A percentile compares a stretch with the other conserved stretches of the same genome.
phyloP scores from a whole-genome alignment of 78 protist species.

The Thecamonas trahens region DNA sequence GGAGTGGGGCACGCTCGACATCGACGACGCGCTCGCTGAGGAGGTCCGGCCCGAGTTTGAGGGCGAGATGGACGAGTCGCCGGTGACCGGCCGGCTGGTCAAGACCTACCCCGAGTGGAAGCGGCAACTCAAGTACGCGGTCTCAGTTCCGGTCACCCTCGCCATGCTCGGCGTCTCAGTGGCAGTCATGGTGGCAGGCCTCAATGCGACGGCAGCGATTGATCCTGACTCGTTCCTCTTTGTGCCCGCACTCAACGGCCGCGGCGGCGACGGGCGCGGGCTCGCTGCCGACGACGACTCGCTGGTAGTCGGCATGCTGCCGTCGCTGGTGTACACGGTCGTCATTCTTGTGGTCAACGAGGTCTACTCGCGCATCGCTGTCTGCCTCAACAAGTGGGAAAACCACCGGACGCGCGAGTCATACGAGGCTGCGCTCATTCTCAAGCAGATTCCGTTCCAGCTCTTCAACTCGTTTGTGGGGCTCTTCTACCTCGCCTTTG shows the following conservation, averaged over 20 bases:
- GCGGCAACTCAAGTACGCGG: neutral
- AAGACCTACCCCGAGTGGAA: neutral
- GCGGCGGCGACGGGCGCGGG: neutral
- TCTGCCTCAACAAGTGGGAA: slow-evolving; percentile 4
- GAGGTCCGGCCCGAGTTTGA: slow-evolving; percentile 1
- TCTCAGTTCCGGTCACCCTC: neutral
- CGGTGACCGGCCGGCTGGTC: slow-evolving; percentile 12
- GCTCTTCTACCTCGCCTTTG: slow-evolving; percentile 42
- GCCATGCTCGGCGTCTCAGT: slow-evolving; percentile 1
- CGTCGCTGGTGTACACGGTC: neutral
- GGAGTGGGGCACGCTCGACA: neutral
- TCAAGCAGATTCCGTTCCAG: slow-evolving; percentile 36
- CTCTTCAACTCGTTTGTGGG: slow-evolving; percentile 15
- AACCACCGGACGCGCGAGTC: neutral
- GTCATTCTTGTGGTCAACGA: slow-evolving; percentile 8
- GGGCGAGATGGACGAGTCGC: neutral
- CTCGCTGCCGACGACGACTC: neutral
- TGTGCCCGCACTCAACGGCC: neutral
- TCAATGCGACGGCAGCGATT: slow-evolving; percentile 25
- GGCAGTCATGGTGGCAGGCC: neutral
- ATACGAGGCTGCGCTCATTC: slow-evolving; percentile 1
- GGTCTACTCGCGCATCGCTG: neutral
- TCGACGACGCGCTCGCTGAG: neutral
- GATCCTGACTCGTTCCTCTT: neutral
- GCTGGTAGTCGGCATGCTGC: neutral